Evolutionary conservation across 2,329 filamentous ascomycete species (phyloP).

Genomic region (Colletotrichum coccodes): DNA sequence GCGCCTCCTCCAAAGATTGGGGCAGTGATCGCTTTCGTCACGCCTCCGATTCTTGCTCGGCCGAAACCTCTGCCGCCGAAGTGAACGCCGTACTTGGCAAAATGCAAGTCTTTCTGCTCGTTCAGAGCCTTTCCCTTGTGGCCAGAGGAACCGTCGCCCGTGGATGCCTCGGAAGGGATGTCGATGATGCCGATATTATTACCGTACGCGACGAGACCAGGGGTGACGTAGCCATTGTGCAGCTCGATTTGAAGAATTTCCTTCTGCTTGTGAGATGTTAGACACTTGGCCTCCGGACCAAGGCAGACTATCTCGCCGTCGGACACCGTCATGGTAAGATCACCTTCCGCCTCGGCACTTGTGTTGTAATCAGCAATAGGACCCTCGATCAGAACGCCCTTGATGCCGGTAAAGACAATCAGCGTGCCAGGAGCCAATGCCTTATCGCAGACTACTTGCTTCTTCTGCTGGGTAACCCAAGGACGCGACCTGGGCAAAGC

Average conservation of each 20-base stretch:
- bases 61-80: constrained; percentile 51
- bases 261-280: neutral
- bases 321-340: neutral
- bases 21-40: constrained; percentile 53
- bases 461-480: neutral
- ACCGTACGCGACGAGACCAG: constrained; percentile 59
- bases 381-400: neutral
- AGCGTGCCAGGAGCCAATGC: neutral
- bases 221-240: constrained; percentile 56
- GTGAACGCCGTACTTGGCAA: constrained; percentile 51
- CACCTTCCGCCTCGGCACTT: too few relatives aligned
- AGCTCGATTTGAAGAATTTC: constrained; percentile 44
- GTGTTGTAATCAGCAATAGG: fast-evolving
- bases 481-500: neutral
- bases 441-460: neutral
- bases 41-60: constrained; percentile 53
- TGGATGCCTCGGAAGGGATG: constrained; percentile 54
- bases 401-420: neutral
- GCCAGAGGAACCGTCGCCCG: constrained; percentile 55
- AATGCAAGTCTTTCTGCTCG: constrained; percentile 42
- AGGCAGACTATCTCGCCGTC: neutral
- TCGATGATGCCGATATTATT: constrained; percentile 59
- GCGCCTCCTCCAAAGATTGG: constrained; percentile 43
- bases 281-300: neutral
- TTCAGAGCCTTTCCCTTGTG: constrained; percentile 34